phyloP scores from a whole-genome alignment of 148 eudicot genomes.

The Cornus suecica region DNA sequence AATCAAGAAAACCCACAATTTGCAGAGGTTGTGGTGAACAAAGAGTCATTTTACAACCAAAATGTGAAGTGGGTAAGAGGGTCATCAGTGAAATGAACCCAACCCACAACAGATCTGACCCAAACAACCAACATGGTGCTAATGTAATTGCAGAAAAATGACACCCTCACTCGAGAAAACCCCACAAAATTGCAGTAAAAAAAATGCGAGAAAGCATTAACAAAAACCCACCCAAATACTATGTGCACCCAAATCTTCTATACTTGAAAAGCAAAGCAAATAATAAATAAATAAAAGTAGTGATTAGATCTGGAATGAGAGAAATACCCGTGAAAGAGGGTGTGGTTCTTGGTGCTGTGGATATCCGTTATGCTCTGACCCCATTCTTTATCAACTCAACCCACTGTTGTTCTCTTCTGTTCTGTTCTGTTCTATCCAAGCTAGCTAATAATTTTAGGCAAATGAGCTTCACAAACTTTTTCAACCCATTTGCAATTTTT shows the following conservation, averaged over 20 bases:
- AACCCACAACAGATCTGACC: not conserved
- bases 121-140: not conserved
- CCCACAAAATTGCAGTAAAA: not conserved
- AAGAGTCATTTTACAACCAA: not conserved
- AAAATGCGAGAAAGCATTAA: not conserved
- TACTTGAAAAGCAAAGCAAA: not conserved
- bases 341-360: slow-evolving; percentile 47
- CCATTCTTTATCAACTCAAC: slow-evolving; percentile 46
- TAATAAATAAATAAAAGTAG: not conserved
- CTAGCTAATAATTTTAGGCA: slow-evolving; percentile 1
- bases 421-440: slow-evolving; percentile 4
- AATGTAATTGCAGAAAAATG: not conserved
- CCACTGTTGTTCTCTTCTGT: slow-evolving; percentile 11
- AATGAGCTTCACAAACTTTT: not conserved
- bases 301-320: slow-evolving; percentile 6
- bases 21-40: no score
- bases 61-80: not conserved
- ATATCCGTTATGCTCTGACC: slow-evolving; percentile 68
- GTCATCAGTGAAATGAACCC: not conserved
- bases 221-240: not conserved
- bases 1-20: no score
- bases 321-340: slow-evolving; percentile 46
- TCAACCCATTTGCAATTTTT: not conserved
- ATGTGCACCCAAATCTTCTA: not conserved
- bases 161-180: not conserved